These are phyloP conservation scores for Cucumis hystrix DNA, from an alignment of 306 rosid species.

Conservation along the genomic window DNA sequence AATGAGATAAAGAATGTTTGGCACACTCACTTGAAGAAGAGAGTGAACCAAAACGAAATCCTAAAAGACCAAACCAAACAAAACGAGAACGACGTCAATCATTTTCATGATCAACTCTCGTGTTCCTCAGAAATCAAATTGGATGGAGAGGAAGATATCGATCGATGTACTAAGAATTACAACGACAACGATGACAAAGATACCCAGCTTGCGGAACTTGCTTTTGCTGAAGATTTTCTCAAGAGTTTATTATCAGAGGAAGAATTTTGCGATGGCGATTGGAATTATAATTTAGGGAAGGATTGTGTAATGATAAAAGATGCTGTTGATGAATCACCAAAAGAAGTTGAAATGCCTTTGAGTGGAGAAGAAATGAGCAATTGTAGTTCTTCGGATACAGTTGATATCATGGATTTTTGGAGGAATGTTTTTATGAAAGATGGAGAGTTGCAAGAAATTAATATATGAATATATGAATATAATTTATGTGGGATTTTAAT, in stretches of 20 bases:
- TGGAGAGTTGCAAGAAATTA: constrained; percentile 20
- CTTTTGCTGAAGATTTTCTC: constrained; percentile 12
- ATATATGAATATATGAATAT: background rate
- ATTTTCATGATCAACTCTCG: background rate
- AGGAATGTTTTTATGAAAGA: constrained; percentile 29
- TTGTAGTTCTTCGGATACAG: constrained; percentile 6
- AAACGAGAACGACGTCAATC: background rate
- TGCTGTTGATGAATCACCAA: background rate
- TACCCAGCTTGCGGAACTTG: background rate
- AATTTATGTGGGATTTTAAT: background rate
- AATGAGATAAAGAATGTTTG: constrained; percentile 88
- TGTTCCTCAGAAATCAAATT: constrained; percentile 23
- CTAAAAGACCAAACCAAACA: background rate
- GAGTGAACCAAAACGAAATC: constrained; percentile 22
- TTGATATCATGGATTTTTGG: constrained; percentile 56
- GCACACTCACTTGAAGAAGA: constrained; percentile 89
- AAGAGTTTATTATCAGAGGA: constrained; percentile 59
- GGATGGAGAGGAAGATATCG: background rate
- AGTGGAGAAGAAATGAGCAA: background rate
- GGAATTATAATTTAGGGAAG: background rate
- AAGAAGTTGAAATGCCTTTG: background rate
- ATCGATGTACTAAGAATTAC: background rate
- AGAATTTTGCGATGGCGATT: constrained; percentile 26
- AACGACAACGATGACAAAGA: background rate
- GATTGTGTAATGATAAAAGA: background rate